Evolutionary conservation across 208 protist species (phyloP).

Genomic region (Naegleria lovaniensis): DNA sequence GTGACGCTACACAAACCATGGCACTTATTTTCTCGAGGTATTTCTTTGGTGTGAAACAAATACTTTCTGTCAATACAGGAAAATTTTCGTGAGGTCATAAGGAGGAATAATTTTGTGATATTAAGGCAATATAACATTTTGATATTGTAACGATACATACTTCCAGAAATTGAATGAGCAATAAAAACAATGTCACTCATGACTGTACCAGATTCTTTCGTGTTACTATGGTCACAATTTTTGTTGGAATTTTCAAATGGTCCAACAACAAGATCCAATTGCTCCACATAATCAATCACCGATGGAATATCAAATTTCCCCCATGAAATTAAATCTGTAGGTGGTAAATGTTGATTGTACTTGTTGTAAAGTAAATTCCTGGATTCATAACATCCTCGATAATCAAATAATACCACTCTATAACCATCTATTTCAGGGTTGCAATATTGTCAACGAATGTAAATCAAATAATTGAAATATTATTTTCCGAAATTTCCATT

Average conservation of each 20-base stretch:
- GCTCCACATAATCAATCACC: background rate
- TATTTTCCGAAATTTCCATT: too few relatives aligned
- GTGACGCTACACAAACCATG: background rate
- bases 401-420: background rate
- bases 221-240: background rate
- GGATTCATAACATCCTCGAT: background rate
- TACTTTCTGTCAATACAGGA: too few relatives aligned
- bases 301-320: background rate
- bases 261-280: background rate
- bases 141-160: too few relatives aligned
- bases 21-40: background rate
- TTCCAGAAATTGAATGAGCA: background rate
- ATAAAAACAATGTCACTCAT: background rate
- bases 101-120: too few relatives aligned
- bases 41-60: background rate
- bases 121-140: too few relatives aligned
- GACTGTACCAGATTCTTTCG: background rate
- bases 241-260: background rate
- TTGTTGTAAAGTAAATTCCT: background rate
- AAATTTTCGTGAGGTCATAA: too few relatives aligned
- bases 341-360: background rate
- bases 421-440: too few relatives aligned
- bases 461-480: too few relatives aligned
- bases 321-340: background rate
- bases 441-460: too few relatives aligned